Percentiles rank a stretch among this genome's conserved stretches.
Evolutionary conservation across 2,329 filamentous ascomycete species (phyloP).

Genomic region (Orbilia ellipsospora): DNA sequence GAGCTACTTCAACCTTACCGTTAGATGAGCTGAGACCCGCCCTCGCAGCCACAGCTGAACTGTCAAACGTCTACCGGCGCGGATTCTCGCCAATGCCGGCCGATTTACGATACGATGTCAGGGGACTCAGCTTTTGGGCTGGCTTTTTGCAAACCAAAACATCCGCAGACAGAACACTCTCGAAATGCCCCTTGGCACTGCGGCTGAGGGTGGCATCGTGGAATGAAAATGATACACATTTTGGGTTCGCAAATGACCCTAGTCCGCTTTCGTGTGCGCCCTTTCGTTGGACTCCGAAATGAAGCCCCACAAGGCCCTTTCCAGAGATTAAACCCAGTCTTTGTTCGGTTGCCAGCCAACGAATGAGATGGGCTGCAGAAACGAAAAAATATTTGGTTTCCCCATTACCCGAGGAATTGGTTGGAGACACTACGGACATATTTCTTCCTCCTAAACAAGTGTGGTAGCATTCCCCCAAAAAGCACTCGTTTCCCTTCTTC

Average conservation of each 20-base stretch:
- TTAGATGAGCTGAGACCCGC: too few species aligned
- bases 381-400: slow-evolving; percentile 25
- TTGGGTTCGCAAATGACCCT: slow-evolving; percentile 8
- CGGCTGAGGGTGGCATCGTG: slow-evolving; percentile 42
- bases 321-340: slow-evolving; percentile 33
- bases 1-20: background rate
- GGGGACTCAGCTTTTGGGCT: background rate
- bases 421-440: background rate
- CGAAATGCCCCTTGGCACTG: slow-evolving; percentile 40
- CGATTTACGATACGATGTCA: too few species aligned
- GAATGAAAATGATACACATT: slow-evolving; percentile 26
- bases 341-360: slow-evolving; percentile 26
- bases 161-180: background rate
- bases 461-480: background rate
- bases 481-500: slow-evolving; percentile 13
- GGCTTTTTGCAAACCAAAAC: slow-evolving; percentile 5
- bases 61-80: too few species aligned
- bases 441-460: slow-evolving; percentile 17
- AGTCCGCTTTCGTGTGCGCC: slow-evolving; percentile 25
- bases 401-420: slow-evolving; percentile 41
- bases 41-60: too few species aligned
- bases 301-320: slow-evolving; percentile 52
- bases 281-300: slow-evolving; percentile 25
- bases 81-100: too few species aligned
- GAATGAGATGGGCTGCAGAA: slow-evolving; percentile 37